These are phyloP conservation scores for Clohesyomyces aquaticus DNA, from an alignment of 495 filamentous ascomycete species.

Conservation along the genomic window DNA sequence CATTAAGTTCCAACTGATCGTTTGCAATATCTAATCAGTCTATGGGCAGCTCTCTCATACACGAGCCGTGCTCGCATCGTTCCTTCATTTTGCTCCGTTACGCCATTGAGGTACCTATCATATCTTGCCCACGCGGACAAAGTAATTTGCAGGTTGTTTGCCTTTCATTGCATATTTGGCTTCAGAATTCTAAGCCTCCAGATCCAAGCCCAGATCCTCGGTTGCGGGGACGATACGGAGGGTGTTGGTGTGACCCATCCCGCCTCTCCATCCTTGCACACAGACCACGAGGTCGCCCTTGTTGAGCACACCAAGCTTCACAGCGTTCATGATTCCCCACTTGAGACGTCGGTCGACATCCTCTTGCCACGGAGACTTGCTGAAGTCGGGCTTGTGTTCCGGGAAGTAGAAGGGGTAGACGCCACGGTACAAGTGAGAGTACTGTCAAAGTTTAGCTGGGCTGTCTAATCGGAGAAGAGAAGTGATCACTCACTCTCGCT, in stretches of 20 bases:
- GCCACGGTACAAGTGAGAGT: constrained; percentile 93
- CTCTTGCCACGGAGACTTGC: constrained; percentile 88
- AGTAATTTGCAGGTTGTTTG: no score
- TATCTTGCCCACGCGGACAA: background rate
- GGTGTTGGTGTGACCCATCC: constrained; percentile 98
- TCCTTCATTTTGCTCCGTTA: background rate
- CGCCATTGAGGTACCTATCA: background rate
- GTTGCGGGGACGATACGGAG: constrained; percentile 51
- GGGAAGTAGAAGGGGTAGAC: constrained; percentile 97
- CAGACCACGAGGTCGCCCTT: constrained; percentile 87
- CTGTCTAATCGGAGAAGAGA: background rate
- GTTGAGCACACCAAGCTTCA: constrained; percentile 79
- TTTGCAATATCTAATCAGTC: no score
- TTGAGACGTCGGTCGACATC: constrained; percentile 95
- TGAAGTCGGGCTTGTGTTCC: constrained; percentile 91
- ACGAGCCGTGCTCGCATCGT: background rate
- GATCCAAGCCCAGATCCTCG: constrained; percentile 49
- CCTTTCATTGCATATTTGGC: constrained; percentile 11
- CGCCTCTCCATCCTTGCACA: constrained; percentile 97
- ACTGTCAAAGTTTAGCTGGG: constrained; percentile 49
- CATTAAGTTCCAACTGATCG: no score
- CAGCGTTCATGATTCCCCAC: constrained; percentile 87
- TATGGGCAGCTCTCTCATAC: no score
- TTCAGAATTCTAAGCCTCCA: constrained; percentile 36
- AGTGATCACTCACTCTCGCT: constrained; percentile 63